Evolutionary conservation across 345 rosid species (phyloP), one percentile per base, ranked within the genome.

Genomic region (Bruguiera parviflora): DNA sequence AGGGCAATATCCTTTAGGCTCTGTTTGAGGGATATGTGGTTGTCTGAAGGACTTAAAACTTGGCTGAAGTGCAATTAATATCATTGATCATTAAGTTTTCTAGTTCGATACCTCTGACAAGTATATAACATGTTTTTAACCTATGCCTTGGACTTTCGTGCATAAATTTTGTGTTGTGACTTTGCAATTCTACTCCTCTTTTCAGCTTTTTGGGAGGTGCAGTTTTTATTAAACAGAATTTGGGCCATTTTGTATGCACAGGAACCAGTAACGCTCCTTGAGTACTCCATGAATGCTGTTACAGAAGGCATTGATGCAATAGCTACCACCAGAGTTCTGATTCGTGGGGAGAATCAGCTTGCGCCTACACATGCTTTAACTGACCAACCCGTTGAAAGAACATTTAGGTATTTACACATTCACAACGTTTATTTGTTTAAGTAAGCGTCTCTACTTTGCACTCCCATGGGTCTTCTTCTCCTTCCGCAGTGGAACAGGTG

Each of bases 261-360:
- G 99, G 92, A 83, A 74, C 87, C 91, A 0, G 86, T 73, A 21
- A 70, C 85, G 47, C 92, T 96, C 75, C 92, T 90, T 0, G 99
- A 92, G 78, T 92, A 88, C 82, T 90, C 97, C 64, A 51, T 96
- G 91, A 89, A 15, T 61, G 91, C 98, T 9, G 96, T 87, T 63
- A 86, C 99, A 66, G 96, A 84, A 88, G 98, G 97, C 75, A 92
- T 96, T 13, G 99, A 96, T 81, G 99, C 97, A 11, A 92, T 96
- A 53, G 99, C 99, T 58, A 82, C 91, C 28, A 92, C 99, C 2
- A 90, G 99, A 19, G 99, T 96, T 80, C 74, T 89, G 53, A 86
- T 96, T 69, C 92, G 90, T 10, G 88, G 87, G n/a, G 87, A 87
- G 62, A 77, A 76, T 71, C 75, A 65, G 37, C 76, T 71, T 58